These are phyloP conservation scores for Aspergillus baeticus DNA, from an alignment of 495 filamentous ascomycete genomes.

Conservation along the genomic window DNA sequence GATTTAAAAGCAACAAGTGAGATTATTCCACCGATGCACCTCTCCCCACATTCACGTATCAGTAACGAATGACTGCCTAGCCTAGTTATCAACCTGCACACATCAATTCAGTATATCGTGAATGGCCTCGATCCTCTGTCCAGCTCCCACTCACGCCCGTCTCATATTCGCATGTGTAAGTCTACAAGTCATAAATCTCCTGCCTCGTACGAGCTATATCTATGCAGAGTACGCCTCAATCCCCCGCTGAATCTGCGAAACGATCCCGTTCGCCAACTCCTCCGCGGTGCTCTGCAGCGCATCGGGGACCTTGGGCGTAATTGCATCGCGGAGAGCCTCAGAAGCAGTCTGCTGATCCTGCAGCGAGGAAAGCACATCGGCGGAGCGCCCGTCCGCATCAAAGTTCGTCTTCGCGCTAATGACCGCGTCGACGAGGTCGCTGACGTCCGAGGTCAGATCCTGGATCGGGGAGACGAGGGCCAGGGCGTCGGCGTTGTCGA, in stretches of 20 bases:
- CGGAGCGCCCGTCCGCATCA: conserved; percentile 28
- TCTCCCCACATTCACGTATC: no score
- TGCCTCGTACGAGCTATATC: no score
- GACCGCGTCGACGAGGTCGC: conserved; percentile 29
- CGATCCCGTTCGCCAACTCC: neutral
- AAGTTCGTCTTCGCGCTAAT: conserved; percentile 34
- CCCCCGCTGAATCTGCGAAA: neutral
- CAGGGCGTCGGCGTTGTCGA: conserved; percentile 29
- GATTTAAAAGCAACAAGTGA: no score
- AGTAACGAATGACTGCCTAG: no score
- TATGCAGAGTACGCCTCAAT: neutral
- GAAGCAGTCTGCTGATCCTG: conserved; percentile 28
- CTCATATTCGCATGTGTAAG: no score
- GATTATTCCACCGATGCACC: no score
- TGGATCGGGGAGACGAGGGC: conserved; percentile 28
- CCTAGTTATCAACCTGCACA: no score
- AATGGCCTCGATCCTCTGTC: no score
- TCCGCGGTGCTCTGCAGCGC: neutral
- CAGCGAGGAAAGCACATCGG: conserved; percentile 22
- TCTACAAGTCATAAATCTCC: no score
- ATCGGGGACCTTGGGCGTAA: conserved; percentile 16
- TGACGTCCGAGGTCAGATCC: conserved; percentile 27
- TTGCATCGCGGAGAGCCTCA: conserved; percentile 28
- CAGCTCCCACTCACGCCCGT: no score
- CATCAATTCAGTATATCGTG: no score